phyloP scores from a whole-genome alignment of 352 stramenopile species.

The Globisporangium emineosum region DNA sequence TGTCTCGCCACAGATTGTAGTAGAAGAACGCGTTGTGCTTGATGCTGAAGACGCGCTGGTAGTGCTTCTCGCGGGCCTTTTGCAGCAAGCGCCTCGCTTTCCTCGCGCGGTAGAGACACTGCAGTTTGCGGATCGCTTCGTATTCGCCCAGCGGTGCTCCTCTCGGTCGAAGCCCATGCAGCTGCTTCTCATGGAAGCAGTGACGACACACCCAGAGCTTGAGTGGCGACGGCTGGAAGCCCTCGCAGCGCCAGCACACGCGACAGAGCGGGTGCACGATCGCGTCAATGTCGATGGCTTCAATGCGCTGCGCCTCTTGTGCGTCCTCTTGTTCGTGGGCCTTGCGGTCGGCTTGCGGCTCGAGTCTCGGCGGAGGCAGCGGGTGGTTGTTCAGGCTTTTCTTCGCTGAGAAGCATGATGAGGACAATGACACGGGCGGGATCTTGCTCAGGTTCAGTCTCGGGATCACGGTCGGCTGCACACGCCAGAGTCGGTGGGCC shows the following conservation, averaged over 20 bases:
- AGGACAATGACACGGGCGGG: constrained; percentile 34
- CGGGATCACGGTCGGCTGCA: constrained; percentile 42
- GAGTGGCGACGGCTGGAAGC: constrained; percentile 65
- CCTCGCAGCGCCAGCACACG: constrained; percentile 72
- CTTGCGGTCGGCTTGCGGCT: constrained; percentile 44
- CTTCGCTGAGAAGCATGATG: constrained; percentile 24
- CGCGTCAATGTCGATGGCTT: constrained; percentile 60
- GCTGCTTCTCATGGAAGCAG: constrained; percentile 68
- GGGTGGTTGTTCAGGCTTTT: constrained; percentile 23
- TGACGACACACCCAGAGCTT: constrained; percentile 67
- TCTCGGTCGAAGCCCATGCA: constrained; percentile 45
- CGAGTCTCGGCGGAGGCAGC: constrained; percentile 39
- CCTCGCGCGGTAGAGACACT: constrained; percentile 59
- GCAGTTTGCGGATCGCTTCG: constrained; percentile 72
- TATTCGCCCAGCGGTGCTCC: constrained; percentile 54
- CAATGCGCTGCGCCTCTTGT: constrained; percentile 40
- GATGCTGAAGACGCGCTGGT: constrained; percentile 76
- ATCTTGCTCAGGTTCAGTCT: constrained; percentile 43
- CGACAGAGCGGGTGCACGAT: constrained; percentile 72
- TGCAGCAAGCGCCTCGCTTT: constrained; percentile 51
- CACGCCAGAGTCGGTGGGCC: constrained; percentile 45
- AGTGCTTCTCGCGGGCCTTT: constrained; percentile 50
- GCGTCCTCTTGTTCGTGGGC: constrained; percentile 30
- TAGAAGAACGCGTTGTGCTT: constrained; percentile 75
- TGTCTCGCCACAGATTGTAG: constrained; percentile 63